Percentiles rank a stretch among this genome's conserved stretches.
phyloP scores from a whole-genome alignment of 371 early-diverging fungal species.

The Syncephalastrum monosporum region DNA sequence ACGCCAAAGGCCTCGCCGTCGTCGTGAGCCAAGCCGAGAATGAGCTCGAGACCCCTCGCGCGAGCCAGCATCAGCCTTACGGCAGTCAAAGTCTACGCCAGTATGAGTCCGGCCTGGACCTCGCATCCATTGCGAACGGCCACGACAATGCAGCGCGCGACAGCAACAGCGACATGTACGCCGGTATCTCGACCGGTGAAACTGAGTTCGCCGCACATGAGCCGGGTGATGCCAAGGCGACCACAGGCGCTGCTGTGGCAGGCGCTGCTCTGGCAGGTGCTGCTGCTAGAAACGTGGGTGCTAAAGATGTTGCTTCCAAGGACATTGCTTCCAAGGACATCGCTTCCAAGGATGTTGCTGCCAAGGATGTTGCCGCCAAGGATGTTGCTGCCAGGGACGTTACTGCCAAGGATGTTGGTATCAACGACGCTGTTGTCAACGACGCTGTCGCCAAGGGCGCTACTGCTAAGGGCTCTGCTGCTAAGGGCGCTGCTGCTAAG shows the following conservation, averaged over 20 bases:
- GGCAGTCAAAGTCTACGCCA: conserved; percentile 1
- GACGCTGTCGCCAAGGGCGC: not conserved
- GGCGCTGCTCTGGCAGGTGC: not conserved
- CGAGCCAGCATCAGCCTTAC: no score
- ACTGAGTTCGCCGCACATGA: not conserved
- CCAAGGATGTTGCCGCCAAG: not conserved
- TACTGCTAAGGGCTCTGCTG: no score
- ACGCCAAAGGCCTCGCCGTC: conserved; percentile 8
- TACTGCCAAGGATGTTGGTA: not conserved
- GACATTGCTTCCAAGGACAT: no score
- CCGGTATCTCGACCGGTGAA: conserved; percentile 5
- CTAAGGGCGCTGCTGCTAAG: no score
- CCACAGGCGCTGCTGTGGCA: no score
- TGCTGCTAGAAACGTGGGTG: not conserved
- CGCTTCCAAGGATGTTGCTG: no score
- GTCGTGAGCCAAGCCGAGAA: not conserved
- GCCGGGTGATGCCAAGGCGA: no score
- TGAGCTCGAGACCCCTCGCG: no score
- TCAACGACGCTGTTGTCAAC: not conserved
- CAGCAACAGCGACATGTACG: conserved; percentile 7
- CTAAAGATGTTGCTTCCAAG: not conserved
- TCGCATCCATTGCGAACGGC: conserved; percentile 8
- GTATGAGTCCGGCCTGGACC: conserved; percentile 13
- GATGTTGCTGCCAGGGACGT: not conserved
- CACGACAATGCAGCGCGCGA: conserved; percentile 1